A percentile compares a stretch with the other conserved stretches of the same genome.
These are phyloP conservation scores for Sporothrix luriei DNA, from an alignment of 2,329 filamentous ascomycete genomes.

Conservation along the genomic window DNA sequence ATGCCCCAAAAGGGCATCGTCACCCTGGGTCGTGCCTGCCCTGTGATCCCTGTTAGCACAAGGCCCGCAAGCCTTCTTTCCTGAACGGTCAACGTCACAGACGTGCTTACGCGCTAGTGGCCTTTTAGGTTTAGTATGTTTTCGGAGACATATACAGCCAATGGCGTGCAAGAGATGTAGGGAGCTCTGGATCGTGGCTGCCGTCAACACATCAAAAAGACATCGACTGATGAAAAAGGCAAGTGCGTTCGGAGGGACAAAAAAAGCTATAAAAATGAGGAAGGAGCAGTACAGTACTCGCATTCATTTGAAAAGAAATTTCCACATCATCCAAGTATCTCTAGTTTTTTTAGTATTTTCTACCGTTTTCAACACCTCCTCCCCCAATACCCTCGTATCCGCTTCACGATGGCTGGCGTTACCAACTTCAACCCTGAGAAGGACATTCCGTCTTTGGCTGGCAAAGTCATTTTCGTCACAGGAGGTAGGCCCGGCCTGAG, in stretches of 20 bases:
- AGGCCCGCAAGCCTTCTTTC: not conserved
- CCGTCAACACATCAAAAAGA: not conserved
- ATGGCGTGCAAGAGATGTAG: constrained; percentile 14
- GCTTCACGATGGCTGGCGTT: constrained; percentile 10
- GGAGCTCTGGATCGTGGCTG: not conserved
- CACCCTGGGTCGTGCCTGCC: not conserved
- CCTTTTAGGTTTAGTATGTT: not conserved
- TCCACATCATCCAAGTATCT: no score
- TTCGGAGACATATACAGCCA: not conserved
- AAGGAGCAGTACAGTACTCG: not conserved
- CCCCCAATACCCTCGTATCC: not conserved
- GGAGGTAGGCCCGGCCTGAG: constrained; percentile 41
- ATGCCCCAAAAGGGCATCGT: constrained; percentile 15
- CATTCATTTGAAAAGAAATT: not conserved
- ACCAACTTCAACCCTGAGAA: constrained; percentile 41
- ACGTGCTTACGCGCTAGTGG: constrained; percentile 23
- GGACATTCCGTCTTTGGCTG: constrained; percentile 47
- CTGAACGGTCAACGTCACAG: not conserved
- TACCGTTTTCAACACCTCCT: not conserved
- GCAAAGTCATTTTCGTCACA: constrained; percentile 52
- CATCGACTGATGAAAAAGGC: not conserved
- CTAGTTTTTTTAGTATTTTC: not conserved
- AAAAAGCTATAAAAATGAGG: not conserved
- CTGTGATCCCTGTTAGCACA: constrained; percentile 19
- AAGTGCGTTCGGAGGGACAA: not conserved